Evolutionary conservation across 805 yeast species (phyloP).

Genomic region (Jamesozyma spencerorum): DNA sequence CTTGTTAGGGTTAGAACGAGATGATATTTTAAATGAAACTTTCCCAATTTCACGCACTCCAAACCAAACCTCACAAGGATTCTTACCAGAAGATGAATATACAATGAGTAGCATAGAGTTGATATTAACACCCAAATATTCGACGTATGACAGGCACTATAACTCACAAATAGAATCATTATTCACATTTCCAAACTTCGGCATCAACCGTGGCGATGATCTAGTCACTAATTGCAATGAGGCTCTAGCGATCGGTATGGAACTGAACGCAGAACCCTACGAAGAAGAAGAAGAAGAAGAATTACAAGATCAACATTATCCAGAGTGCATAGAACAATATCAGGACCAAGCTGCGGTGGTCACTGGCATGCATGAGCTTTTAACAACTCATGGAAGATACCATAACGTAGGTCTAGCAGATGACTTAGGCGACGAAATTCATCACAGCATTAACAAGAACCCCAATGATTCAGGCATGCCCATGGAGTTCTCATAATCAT

Average conservation of each 20-base stretch:
- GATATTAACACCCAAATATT: slow-evolving; percentile 30
- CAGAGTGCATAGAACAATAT: too few species aligned
- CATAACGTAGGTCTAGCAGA: slow-evolving; percentile 22
- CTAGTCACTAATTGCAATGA: slow-evolving; percentile 31
- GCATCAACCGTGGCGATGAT: slow-evolving; percentile 34
- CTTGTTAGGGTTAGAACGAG: slow-evolving; percentile 23
- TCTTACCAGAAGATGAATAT: not conserved
- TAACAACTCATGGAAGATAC: slow-evolving; percentile 10
- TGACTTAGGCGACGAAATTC: slow-evolving; percentile 18
- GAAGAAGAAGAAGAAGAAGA: slow-evolving; percentile 2
- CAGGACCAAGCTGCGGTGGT: slow-evolving; percentile 4
- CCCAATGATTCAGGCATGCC: slow-evolving; percentile 22
- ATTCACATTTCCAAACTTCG: slow-evolving; percentile 32
- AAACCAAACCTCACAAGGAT: not conserved
- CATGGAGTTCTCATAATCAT: slow-evolving; percentile 12
- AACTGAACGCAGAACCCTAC: slow-evolving; percentile 11
- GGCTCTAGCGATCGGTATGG: slow-evolving; percentile 32
- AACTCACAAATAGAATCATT: slow-evolving; percentile 29
- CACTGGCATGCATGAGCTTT: slow-evolving; percentile 15
- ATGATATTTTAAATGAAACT: slow-evolving; percentile 15
- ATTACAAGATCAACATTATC: too few species aligned
- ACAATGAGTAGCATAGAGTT: slow-evolving; percentile 26
- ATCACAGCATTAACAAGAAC: slow-evolving; percentile 6
- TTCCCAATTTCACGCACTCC: slow-evolving; percentile 12
- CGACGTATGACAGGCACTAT: slow-evolving; percentile 31